Evolutionary conservation across 768 basidiomycete species (phyloP).

Genomic region (Lactarius indigo): DNA sequence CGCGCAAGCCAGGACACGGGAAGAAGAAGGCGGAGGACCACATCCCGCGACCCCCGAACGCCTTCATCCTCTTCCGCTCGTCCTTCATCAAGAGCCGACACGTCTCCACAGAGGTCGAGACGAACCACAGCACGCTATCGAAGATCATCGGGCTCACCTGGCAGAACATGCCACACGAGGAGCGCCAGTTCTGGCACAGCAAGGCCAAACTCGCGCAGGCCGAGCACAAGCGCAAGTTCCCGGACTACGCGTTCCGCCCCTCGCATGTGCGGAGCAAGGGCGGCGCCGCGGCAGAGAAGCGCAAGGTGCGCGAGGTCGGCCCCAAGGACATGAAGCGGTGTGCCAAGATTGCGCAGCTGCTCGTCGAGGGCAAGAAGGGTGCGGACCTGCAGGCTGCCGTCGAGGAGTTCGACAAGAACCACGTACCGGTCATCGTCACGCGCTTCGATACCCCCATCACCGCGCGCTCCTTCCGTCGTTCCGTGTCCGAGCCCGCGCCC

Average conservation of each 20-base stretch:
- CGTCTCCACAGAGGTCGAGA: conserved; percentile 73
- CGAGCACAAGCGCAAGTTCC: conserved; percentile 72
- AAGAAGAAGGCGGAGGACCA: conserved; percentile 73
- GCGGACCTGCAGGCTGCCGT: conserved; percentile 36
- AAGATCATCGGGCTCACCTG: conserved; percentile 84
- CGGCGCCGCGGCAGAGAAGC: conserved; percentile 38
- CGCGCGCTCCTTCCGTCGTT: conserved; percentile 63
- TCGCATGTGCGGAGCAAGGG: conserved; percentile 46
- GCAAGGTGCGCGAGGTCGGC: conserved; percentile 58
- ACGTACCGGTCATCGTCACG: conserved; percentile 59
- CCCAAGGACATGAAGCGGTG: conserved; percentile 62
- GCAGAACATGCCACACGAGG: conserved; percentile 72
- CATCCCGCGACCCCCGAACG: conserved; percentile 81
- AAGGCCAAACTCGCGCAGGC: conserved; percentile 71
- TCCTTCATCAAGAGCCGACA: conserved; percentile 78
- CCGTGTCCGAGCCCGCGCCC: conserved; percentile 52
- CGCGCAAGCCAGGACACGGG: conserved; percentile 51
- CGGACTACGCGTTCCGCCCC: conserved; percentile 72
- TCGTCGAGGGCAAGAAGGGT: conserved; percentile 43
- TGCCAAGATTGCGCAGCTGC: conserved; percentile 61
- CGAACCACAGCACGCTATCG: conserved; percentile 77
- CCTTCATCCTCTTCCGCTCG: conserved; percentile 83
- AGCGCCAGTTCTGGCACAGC: conserved; percentile 72
- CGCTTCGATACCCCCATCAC: conserved; percentile 73
- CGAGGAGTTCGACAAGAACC: conserved; percentile 42